Evolutionary conservation across 1,284 basidiomycete genomes (phyloP), one percentile per base, ranked within the genome.

Genomic region (Thelephora terrestris): DNA sequence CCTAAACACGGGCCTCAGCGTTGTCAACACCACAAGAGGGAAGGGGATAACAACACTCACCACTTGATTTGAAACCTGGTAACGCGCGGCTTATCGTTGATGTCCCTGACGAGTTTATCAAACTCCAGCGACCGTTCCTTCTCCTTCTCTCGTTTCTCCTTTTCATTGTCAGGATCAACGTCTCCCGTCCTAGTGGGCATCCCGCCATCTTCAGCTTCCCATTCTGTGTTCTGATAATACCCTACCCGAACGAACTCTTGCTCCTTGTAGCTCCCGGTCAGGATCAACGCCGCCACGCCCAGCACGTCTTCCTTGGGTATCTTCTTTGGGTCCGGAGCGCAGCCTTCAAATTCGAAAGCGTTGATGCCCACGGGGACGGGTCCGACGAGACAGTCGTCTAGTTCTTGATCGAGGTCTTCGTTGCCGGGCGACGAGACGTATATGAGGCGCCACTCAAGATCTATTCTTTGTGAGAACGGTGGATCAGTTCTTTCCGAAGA

Each of bases 211-310:
- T n/a, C n/a, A n/a, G n/a, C n/a, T n/a, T n/a, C n/a, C n/a, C n/a
- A 98, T 63, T 97, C 94, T 43, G 94, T 98, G 64, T 98, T 96
- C 67, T 99, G 96, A 65, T 99, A 99, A 68, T 99, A 99, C 5
- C 96, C 95, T 17, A 99, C 94, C 37, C 95, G 81, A 35, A 99
- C 95, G 65, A 99, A 99, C 65, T 99, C 95, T 60, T 96, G 92
- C 47, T 95, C 93, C 29, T 80, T 80, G 66, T 95, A 88, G 47
- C 88, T 80, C 46, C 88, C 86, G n/a, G 92, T 91, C 55, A 93
- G 75, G 60, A 95, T 91, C 59, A 95, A 81, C 2, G 92, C 91
- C 0, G 91, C 88, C 14, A 95, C 90, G 37, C 92, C 91, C 1
- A 95, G 74, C 14, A 92, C 81, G 60, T 95, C 92, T 55, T 87